These are phyloP conservation scores for Passiflora organensis DNA, from an alignment of 345 rosid genomes.

Conservation along the genomic window DNA sequence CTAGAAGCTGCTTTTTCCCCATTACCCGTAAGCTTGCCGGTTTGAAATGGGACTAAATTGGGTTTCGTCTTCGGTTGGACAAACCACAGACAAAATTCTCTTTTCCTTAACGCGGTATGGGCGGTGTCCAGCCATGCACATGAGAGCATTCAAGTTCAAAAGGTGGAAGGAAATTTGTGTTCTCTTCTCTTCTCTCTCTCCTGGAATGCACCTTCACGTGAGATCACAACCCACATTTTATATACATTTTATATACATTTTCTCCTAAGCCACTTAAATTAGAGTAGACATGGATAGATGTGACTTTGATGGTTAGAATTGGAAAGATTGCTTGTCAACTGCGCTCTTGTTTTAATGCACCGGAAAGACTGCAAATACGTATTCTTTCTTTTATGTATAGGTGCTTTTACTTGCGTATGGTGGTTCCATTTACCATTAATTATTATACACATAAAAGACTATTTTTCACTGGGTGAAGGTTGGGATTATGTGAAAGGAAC, in stretches of 20 bases:
- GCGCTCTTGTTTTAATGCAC: slow-evolving; percentile 15
- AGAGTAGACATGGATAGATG: slow-evolving; percentile 23
- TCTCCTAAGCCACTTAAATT: not conserved
- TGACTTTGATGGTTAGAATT: slow-evolving; percentile 22
- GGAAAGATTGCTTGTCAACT: slow-evolving; percentile 24
- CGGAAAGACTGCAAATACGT: too few species aligned
- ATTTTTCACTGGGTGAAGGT: not conserved
- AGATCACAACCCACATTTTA: not conserved
- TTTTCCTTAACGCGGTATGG: slow-evolving; percentile 17
- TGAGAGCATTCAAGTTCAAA: slow-evolving; percentile 8
- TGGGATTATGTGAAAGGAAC: slow-evolving; percentile 9
- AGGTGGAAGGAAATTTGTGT: slow-evolving; percentile 3
- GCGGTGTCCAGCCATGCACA: slow-evolving; percentile 22
- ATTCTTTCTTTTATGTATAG: too few species aligned
- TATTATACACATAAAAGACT: not conserved
- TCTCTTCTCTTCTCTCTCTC: not conserved
- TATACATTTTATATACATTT: not conserved
- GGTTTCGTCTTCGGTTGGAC: slow-evolving; percentile 22
- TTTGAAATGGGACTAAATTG: slow-evolving; percentile 18
- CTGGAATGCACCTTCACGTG: not conserved
- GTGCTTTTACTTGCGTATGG: not conserved
- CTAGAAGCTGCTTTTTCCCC: slow-evolving; percentile 24
- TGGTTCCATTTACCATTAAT: too few species aligned
- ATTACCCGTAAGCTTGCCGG: slow-evolving; percentile 32
- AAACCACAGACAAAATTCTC: slow-evolving; percentile 11